A percentile compares a stretch with the other conserved stretches of the same genome.
phyloP scores from a whole-genome alignment of 2,329 filamentous ascomycete genomes.

The Botrytis sinoallii region DNA sequence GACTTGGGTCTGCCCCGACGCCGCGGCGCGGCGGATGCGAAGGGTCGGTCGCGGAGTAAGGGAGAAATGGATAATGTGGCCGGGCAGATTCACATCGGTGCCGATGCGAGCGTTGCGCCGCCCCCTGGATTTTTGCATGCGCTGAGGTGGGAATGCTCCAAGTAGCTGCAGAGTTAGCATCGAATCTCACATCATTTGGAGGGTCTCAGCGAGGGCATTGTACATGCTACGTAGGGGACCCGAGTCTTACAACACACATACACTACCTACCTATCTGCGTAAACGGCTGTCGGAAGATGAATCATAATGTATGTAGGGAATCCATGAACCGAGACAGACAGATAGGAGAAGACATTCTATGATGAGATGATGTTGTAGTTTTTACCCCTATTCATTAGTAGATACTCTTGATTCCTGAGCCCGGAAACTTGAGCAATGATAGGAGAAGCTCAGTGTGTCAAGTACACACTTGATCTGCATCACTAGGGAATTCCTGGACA shows the following conservation, averaged over 20 bases:
- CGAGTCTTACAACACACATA: neutral
- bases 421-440: neutral
- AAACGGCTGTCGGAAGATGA: neutral
- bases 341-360: neutral
- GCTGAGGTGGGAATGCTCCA: neutral
- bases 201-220: neutral
- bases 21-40: neutral
- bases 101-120: neutral
- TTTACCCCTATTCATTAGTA: neutral
- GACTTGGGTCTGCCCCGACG: neutral
- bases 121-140: neutral
- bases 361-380: neutral
- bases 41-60: neutral
- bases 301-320: neutral
- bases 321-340: neutral
- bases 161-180: neutral
- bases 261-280: neutral
- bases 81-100: neutral
- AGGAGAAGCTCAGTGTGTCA: neutral
- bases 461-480: neutral
- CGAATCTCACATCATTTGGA: neutral
- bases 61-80: neutral
- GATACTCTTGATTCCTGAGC: neutral
- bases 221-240: neutral
- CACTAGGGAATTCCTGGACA: neutral